Evolutionary conservation across 2,329 filamentous ascomycete species (phyloP), one percentile per base, ranked within the genome.

Genomic region (Stromatinia cepivora): DNA sequence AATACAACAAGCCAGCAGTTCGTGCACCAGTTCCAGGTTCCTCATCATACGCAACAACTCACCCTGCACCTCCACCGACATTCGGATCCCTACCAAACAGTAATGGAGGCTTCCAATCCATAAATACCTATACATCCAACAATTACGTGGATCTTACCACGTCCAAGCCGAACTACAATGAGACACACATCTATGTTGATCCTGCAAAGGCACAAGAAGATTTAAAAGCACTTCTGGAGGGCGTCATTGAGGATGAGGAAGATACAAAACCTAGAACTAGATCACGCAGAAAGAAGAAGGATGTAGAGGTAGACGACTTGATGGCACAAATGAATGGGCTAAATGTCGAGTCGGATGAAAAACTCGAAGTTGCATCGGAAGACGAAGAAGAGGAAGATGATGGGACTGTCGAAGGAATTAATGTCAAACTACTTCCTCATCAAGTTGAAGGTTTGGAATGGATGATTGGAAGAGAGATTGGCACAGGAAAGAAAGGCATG

Each of bases 381-480:
- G 82, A 81, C 3, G 81, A 84, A 6, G 82, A 85, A 34, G 81
- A 85, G 8, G 81, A 85, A 67, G 83, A 86, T 56, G 89, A 90
- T 77, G 89, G 85, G 64, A 86, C 82, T 71, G 84, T 97, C 0
- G 90, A 93, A 67, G 95, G 94, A 0, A 85, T 99, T 71, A 91
- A 90, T 69, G 92, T 98, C 71, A 94, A 91, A 76, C 85, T 99
- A 3, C 85, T 99, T 0, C 94, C 94, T 6, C 95, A 99, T 81
- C 95, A 99, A 80, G 88, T 97, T 20, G 92, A 97, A 69, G 95
- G 95, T 75, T 90, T 98, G 0, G 88, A 90, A 69, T 99, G 95
- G 94, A 97, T 99, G 93, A 90, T 87, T 69, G 92, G 94, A 70
- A 93, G 96, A 76, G 95, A 99, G 81, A 89, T 93, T 15, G 94